Evolutionary conservation across 768 basidiomycete species (phyloP).

Genomic region (Steccherinum ochraceum): DNA sequence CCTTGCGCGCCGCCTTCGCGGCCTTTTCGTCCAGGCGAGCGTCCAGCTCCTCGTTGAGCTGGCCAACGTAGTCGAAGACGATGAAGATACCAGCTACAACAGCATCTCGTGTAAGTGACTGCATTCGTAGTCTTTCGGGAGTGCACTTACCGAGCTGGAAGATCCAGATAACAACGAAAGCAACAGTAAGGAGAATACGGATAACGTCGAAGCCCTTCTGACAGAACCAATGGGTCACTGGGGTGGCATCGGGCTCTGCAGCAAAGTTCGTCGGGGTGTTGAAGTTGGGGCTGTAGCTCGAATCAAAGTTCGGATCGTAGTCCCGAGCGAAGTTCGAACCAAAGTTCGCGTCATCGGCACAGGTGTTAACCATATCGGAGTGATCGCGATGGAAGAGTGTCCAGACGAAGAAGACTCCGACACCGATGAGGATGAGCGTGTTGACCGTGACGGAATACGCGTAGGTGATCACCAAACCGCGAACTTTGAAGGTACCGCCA

Average conservation of each 20-base stretch:
- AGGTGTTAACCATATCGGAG: slow-evolving; percentile 29
- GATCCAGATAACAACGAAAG: slow-evolving; percentile 47
- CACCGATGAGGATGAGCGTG: slow-evolving; percentile 39
- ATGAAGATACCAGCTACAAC: slow-evolving; percentile 44
- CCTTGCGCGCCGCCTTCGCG: slow-evolving; percentile 4
- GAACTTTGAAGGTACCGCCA: slow-evolving; percentile 37
- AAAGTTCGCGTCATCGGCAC: slow-evolving; percentile 26
- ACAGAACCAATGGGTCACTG: slow-evolving; percentile 32
- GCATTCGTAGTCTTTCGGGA: no score
- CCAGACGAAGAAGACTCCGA: slow-evolving; percentile 45
- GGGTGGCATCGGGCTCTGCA: slow-evolving; percentile 21
- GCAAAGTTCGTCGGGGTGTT: no score
- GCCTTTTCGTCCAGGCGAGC: slow-evolving; percentile 11
- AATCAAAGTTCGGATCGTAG: no score
- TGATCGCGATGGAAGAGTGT: slow-evolving; percentile 35
- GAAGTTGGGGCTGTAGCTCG: no score
- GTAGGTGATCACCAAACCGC: slow-evolving; percentile 38
- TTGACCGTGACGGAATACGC: slow-evolving; percentile 37
- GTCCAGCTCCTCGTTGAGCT: slow-evolving; percentile 44
- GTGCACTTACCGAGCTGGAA: slow-evolving; percentile 45
- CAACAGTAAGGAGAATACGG: slow-evolving; percentile 36
- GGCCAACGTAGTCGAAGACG: slow-evolving; percentile 44
- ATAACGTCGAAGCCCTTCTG: slow-evolving; percentile 33
- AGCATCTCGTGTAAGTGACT: slow-evolving; percentile 1
- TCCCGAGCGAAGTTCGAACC: no score